A percentile compares a stretch with the other conserved stretches of the same genome.
These are phyloP conservation scores for Neonectria coccinea DNA, from an alignment of 2,329 filamentous ascomycete genomes.

Conservation along the genomic window DNA sequence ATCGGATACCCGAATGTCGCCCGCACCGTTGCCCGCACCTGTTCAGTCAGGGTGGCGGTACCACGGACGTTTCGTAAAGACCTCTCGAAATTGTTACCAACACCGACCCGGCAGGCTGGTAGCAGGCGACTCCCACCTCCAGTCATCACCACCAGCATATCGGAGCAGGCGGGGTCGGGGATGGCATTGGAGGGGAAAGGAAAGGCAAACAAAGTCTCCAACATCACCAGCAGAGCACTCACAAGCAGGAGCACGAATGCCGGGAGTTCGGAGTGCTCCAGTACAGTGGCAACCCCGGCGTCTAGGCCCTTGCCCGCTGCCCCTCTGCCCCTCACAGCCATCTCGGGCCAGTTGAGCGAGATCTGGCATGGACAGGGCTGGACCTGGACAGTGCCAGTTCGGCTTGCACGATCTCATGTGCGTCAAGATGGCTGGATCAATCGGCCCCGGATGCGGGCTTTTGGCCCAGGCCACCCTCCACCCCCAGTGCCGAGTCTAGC, in stretches of 20 bases:
- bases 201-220: conserved; percentile 15
- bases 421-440: conserved; percentile 35
- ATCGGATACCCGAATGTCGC: not conserved
- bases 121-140: not conserved
- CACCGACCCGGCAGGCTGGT: conserved; percentile 11
- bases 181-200: not conserved
- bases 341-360: conserved; percentile 35
- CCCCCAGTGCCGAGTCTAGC: conserved; percentile 16
- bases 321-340: conserved; percentile 29
- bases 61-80: conserved; percentile 25
- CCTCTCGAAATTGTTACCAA: conserved; percentile 6
- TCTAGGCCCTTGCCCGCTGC: conserved; percentile 18
- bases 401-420: conserved; percentile 42
- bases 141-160: conserved; percentile 2
- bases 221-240: not conserved
- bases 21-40: no score
- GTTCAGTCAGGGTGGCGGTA: conserved; percentile 11
- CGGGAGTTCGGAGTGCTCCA: conserved; percentile 30
- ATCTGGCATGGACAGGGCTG: conserved; percentile 41
- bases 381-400: conserved; percentile 38
- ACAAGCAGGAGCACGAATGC: not conserved
- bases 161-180: not conserved
- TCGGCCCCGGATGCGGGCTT: conserved; percentile 23
- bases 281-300: conserved; percentile 36
- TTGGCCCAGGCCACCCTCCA: conserved; percentile 2